Percentiles rank a stretch among this genome's conserved stretches.
These are phyloP conservation scores for Cladophialophora exuberans DNA, from an alignment of 2,329 filamentous ascomycete genomes.

Conservation along the genomic window DNA sequence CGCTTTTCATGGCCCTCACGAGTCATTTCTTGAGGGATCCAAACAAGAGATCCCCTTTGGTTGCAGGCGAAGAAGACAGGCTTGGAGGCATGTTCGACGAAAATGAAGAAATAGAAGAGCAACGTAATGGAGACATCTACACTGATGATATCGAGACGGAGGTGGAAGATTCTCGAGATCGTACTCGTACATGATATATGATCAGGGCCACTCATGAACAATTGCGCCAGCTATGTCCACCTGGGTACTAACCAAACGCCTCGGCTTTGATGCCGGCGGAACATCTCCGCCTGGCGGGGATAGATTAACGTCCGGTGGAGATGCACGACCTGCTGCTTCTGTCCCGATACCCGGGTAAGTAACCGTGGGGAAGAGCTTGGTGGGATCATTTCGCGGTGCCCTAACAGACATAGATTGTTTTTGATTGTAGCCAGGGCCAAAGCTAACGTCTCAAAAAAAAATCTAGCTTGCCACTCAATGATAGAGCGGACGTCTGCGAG, in stretches of 20 bases:
- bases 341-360: neutral
- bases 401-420: no score
- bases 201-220: neutral
- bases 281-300: slow-evolving; percentile 11
- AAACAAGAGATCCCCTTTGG: slow-evolving; percentile 53
- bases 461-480: no score
- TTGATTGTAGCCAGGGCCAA: no score
- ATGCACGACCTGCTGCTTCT: slow-evolving; percentile 10
- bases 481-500: no score
- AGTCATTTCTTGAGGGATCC: slow-evolving; percentile 52
- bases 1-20: slow-evolving; percentile 53
- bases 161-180: neutral
- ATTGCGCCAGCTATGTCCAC: slow-evolving; percentile 2
- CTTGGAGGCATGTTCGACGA: slow-evolving; percentile 56
- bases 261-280: slow-evolving; percentile 7
- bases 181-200: neutral
- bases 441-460: no score
- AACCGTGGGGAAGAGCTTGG: neutral
- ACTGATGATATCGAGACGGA: neutral
- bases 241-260: no score
- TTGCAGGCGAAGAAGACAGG: slow-evolving; percentile 55
- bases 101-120: slow-evolving; percentile 35
- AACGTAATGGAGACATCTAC: slow-evolving; percentile 1
- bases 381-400: no score
- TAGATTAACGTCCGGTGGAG: slow-evolving; percentile 25